A percentile compares a stretch with the other conserved stretches of the same genome.
Evolutionary conservation across 768 basidiomycete genomes (phyloP).

Genomic region (Artomyces pyxidatus): DNA sequence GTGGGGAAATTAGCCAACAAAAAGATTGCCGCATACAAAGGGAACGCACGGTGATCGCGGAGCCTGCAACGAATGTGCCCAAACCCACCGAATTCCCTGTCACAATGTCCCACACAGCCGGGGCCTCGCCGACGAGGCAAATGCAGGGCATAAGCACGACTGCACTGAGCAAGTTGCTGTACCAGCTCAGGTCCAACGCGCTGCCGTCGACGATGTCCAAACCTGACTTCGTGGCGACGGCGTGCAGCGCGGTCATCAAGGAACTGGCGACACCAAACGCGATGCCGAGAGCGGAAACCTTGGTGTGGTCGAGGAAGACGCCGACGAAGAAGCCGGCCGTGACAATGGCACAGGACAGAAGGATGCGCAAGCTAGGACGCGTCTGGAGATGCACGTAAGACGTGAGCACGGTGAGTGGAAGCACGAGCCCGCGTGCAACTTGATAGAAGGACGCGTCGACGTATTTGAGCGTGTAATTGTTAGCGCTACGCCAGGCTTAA

Average conservation of each 20-base stretch:
- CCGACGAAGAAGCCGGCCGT: conserved; percentile 88
- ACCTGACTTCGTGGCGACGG: conserved; percentile 88
- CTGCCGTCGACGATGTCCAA: conserved; percentile 78
- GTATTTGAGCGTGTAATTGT: conserved; percentile 87
- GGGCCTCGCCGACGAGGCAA: conserved; percentile 67
- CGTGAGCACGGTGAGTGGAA: conserved; percentile 92
- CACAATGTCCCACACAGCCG: conserved; percentile 53
- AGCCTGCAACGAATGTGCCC: conserved; percentile 69
- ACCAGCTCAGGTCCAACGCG: conserved; percentile 83
- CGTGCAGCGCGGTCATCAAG: conserved; percentile 82
- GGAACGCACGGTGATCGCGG: conserved; percentile 58
- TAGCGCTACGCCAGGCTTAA: conserved; percentile 49
- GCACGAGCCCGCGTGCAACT: conserved; percentile 87
- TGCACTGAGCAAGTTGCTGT: conserved; percentile 80
- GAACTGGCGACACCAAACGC: conserved; percentile 79
- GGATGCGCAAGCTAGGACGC: conserved; percentile 67
- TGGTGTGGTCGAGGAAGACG: conserved; percentile 68
- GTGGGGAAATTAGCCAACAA: background rate
- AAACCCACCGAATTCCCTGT: conserved; percentile 37
- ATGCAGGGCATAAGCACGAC: conserved; percentile 68
- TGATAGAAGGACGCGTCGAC: conserved; percentile 95
- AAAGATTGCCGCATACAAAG: background rate
- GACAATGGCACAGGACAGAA: conserved; percentile 70
- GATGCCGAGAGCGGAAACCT: conserved; percentile 56
- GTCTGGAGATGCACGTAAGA: conserved; percentile 72